Base-by-base conservation (phyloP, 2,329 filamentous ascomycete species). In the Aureobasidium leucospermi region DNA sequence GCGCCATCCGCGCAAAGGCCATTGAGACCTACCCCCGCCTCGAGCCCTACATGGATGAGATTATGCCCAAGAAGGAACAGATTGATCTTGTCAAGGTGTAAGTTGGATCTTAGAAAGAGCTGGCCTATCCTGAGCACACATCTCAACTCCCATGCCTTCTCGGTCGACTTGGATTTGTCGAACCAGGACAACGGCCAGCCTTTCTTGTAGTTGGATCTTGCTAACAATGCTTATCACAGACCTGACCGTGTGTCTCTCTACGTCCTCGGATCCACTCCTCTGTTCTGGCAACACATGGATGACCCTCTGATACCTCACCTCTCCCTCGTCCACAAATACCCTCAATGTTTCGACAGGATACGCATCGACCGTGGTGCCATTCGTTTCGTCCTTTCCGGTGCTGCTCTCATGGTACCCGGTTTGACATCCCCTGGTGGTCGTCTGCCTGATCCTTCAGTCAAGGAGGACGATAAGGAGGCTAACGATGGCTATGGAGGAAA, bases 311-410 rank as follows among this genome's bases (percentile, higher is more conserved):
- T 96, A 61, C 94, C 94, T 0, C 94, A 97, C 74, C 85, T 99
- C 11, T 83, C 83, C 49, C 85, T 97, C 68, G 85, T 99, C 39
- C 94, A 99, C 79, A 84, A 87, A 67, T 97, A 93, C 77, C 94
- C 94, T 9, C 78, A 85, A 66, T 88, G 85, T 61, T 93, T 99
- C 73, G 86, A 89, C 16, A 87, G 84, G 56, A 81, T 99, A 60
- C 87, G 92, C 61, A 96, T 97, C 73, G 94, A 99, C 74, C 85
- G 94, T 52, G 94, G 94, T 63, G 94, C 94, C 5, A 97, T 99
- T 70, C 89, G 94, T 62, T 99, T 99, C 76, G 93, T 99, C 29
- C 83, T 99, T 1, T 89, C 86, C 1, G 94, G 94, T 46, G 94
- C 94, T 0, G 90, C 93, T 13, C 85, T 99, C 63, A 99, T 99